Percentiles rank a stretch among this genome's conserved stretches.
Evolutionary conservation across 352 stramenopile species (phyloP).

Genomic region (Globisporangium rhizosaccharum): DNA sequence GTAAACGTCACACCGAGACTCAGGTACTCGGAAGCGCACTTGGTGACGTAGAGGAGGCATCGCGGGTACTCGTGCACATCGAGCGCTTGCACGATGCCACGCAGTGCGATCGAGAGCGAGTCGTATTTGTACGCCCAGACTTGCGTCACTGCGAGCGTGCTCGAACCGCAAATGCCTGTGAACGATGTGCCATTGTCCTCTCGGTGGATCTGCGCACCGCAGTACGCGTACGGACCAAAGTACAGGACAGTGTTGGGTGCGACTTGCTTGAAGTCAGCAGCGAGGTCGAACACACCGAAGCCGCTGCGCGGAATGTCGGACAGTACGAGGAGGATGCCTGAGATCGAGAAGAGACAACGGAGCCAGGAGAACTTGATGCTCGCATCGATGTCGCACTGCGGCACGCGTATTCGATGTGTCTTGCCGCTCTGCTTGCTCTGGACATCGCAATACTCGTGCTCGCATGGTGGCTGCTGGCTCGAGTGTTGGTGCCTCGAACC

Average conservation of each 20-base stretch:
- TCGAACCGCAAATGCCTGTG: not conserved
- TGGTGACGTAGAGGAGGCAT: conserved; percentile 1
- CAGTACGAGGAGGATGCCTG: conserved; percentile 26
- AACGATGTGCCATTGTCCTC: not conserved
- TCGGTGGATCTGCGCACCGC: conserved; percentile 22
- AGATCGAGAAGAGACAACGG: conserved; percentile 24
- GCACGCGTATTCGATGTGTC: not conserved
- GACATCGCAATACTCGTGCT: not conserved
- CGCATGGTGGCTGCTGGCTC: not conserved
- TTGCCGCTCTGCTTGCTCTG: not conserved
- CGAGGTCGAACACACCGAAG: conserved; percentile 14
- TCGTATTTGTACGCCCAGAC: conserved; percentile 36
- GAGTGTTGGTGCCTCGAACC: not conserved
- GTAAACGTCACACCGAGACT: conserved; percentile 19
- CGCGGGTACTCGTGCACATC: conserved; percentile 7
- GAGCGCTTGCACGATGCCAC: conserved; percentile 6
- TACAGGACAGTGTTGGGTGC: conserved; percentile 25
- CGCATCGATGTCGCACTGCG: conserved; percentile 18
- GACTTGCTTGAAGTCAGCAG: conserved; percentile 14
- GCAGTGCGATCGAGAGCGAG: conserved; percentile 21
- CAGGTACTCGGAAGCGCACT: conserved; percentile 8
- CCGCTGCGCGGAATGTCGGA: conserved; percentile 50
- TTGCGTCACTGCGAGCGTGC: conserved; percentile 1
- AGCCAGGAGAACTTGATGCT: conserved; percentile 23
- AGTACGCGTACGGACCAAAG: conserved; percentile 46